Evolutionary conservation across 1,284 basidiomycete genomes (phyloP), one percentile per base, ranked within the genome.

Genomic region (Fomitopsis schrenkii): DNA sequence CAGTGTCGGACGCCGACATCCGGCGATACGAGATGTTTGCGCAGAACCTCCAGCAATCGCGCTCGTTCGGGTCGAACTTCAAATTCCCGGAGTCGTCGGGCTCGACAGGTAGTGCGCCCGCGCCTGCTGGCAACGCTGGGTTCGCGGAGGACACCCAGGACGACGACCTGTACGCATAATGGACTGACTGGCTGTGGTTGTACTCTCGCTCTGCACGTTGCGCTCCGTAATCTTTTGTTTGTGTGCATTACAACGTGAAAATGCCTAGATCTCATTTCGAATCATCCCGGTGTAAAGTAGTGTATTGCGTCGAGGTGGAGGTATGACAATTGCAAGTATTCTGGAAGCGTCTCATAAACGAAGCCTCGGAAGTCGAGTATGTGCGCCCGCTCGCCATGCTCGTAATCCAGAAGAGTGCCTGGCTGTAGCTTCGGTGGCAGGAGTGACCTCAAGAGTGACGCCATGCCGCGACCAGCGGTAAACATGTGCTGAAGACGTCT

Each of bases 1-100:
- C 94, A 6, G 94, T 97, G 58, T 95, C 93, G 14, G 94, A 96
- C 72, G 90, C 92, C 67, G 97, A 98, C 74, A 97, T 99, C 75
- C 88, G 96, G 66, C 87, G 94, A 52, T 97, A 97, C 75, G 92
- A 95, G 82, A 92, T 94, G 87, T 94, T 95, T 72, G 75, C 93
- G 41, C 91, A 91, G 88, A 94, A 94, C 74, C 77, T 94, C 64
- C 92, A 94, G 78, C 93, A 95, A 75, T 91, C 91, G 63, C 88
- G 91, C 69, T 91, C 87, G 45, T 91, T 93, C 71, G 95, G 95
- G 58, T 89, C 88, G 74, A 89, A 86, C 73, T 97, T 97, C 87
- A 94, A 94, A 82, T 99, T 99, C 94, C 97, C 97, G 19, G 96
- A 98, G 70, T 80, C 81, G 60, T 74, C 79, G 57, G 81, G 75